Base-by-base conservation (phyloP, 1,139 yeast species). In the Citeromyces hawaiiensis region DNA sequence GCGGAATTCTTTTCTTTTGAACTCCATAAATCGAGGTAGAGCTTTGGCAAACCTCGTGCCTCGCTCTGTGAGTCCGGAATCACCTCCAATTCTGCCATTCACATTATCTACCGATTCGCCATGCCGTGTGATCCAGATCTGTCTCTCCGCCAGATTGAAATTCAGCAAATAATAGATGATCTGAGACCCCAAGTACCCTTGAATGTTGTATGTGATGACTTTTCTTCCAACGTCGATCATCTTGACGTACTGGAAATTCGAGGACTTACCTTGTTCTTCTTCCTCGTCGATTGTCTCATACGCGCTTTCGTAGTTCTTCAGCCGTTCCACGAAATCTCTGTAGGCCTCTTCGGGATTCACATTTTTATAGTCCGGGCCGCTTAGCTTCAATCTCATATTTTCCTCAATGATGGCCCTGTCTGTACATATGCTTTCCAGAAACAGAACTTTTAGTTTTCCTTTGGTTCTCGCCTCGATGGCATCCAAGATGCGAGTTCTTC, bases 151-250 rank as follows among this genome's bases (percentile, higher is more conserved):
- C 35, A 91, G 66, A 54, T 91, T 91, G 69, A 91, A 88, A 56
- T 91, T 91, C 47, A 91, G 67, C 48, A 91, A 63, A 61, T 87
- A 91, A 55, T 85, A 88, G 36, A 88, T 85, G 2, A 95, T 83
- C 55, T 91, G 97, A 1, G 96, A 91, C 0, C 96, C 88, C 42
- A 91, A 64, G 52, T 86, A 91, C 0, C 97, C 97, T 51, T 83
- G 86, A 42, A 88, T 83, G 54, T 87, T 86, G 56, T 80, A 87
- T 39, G 96, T 83, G 36, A 87, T 94, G 36, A 88, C 87, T 56
- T 91, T 91, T 50, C 85, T 79, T 4, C 97, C 97, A 8, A 88
- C 96, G 57, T 91, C 91, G 44, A 91, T 86, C 93, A 91, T 87
- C 60, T 91, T 87, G 45, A 88, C 86, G 52, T 86, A 91, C 54